Evolutionary conservation across 2,329 filamentous ascomycete species (phyloP).

Genomic region (Calonectria crousiana): DNA sequence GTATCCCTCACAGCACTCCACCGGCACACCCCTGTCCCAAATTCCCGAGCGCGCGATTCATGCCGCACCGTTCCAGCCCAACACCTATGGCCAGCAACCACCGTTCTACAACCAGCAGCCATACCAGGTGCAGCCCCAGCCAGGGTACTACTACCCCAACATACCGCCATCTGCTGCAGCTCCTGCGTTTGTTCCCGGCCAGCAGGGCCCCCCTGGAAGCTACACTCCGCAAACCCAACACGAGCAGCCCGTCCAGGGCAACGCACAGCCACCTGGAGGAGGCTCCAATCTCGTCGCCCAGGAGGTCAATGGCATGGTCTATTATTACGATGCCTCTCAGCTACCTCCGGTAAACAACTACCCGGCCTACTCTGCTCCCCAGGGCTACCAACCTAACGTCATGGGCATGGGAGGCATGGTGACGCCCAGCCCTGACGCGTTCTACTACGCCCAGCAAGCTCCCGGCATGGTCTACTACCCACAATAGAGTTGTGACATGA

Average conservation of each 20-base stretch:
- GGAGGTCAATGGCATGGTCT: constrained; percentile 95
- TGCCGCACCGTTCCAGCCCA: constrained; percentile 89
- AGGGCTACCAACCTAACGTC: constrained; percentile 67
- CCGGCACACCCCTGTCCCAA: constrained; percentile 86
- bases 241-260: constrained; percentile 51
- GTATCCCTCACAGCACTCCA: constrained; percentile 77
- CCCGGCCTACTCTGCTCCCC: constrained; percentile 61
- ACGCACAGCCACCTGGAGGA: constrained; percentile 39
- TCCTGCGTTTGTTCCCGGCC: constrained; percentile 69
- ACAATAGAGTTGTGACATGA: constrained; percentile 59
- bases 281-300: constrained; percentile 75
- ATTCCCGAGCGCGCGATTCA: constrained; percentile 95
- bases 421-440: constrained; percentile 75
- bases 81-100: constrained; percentile 70
- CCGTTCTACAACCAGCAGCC: constrained; percentile 68
- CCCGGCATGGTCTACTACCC: constrained; percentile 72
- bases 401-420: constrained; percentile 86
- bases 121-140: constrained; percentile 57
- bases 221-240: constrained; percentile 58
- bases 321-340: constrained; percentile 89
- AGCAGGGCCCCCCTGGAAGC: constrained; percentile 57
- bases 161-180: constrained; percentile 64
- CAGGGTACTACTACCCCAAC: constrained; percentile 76
- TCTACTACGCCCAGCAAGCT: constrained; percentile 74
- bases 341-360: constrained; percentile 67